Percentiles rank a stretch among this genome's conserved stretches.
These are phyloP conservation scores for Pisolithus thermaeus DNA, from an alignment of 1,284 basidiomycete species.

Conservation along the genomic window DNA sequence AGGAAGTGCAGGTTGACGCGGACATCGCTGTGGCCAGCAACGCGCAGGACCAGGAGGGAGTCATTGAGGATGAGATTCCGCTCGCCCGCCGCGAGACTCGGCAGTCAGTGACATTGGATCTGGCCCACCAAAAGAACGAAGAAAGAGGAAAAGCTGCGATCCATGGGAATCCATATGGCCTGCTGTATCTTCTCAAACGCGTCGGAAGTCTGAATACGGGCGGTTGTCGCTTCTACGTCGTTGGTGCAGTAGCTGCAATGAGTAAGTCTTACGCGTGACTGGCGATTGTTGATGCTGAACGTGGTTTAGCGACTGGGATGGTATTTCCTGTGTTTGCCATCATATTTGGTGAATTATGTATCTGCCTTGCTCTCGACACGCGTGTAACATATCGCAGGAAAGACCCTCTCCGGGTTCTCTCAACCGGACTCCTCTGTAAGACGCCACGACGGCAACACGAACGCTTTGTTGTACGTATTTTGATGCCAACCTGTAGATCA, in stretches of 20 bases:
- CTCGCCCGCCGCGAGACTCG: conserved; percentile 63
- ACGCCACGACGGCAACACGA: conserved; percentile 56
- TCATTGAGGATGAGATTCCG: conserved; percentile 51
- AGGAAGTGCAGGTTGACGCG: too few species aligned
- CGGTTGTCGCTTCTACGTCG: conserved; percentile 49
- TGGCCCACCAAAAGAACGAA: conserved; percentile 36
- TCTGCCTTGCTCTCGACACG: neutral
- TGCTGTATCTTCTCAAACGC: conserved; percentile 66
- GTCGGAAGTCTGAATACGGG: conserved; percentile 63
- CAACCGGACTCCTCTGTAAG: conserved; percentile 33
- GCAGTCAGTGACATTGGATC: conserved; percentile 66
- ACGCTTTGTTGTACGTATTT: conserved; percentile 54
- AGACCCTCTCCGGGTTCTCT: conserved; percentile 64
- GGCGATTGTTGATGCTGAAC: conserved; percentile 12
- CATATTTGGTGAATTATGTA: conserved; percentile 51
- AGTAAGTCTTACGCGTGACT: conserved; percentile 29
- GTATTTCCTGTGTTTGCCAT: conserved; percentile 87
- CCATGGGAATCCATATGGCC: conserved; percentile 37
- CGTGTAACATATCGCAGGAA: conserved; percentile 33
- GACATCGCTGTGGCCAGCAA: too few species aligned
- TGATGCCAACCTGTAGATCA: neutral
- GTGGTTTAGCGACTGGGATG: conserved; percentile 52
- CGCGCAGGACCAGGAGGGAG: conserved; percentile 44
- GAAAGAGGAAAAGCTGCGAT: conserved; percentile 34
- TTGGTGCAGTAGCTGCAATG: conserved; percentile 51